Evolutionary conservation across 768 basidiomycete genomes (phyloP), one percentile per base, ranked within the genome.

Genomic region (Cystobasidium onofrii): DNA sequence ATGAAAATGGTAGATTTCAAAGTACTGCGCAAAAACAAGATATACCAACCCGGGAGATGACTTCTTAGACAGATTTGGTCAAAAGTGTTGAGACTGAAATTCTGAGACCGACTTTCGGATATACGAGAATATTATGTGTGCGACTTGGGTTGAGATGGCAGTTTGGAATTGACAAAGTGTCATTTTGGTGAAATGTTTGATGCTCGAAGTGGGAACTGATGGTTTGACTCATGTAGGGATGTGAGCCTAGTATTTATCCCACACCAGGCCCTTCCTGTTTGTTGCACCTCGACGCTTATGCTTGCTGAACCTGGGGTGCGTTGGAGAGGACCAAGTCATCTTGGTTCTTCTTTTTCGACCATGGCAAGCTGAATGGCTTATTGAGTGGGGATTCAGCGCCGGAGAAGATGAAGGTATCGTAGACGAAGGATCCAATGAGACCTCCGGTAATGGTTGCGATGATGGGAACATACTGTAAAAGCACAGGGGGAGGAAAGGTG

Each of bases 391-490:
- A 86, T 43, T 69, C 66, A 43, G 66, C 17, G 10, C 66, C 66
- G 23, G 34, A 12, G 39, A 64, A 64, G 63, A 64, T 27, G 63
- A 64, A 46, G 63, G 36, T 10, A 36, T 64, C 63, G 63, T 64
- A 64, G 34, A 64, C 74, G 69, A 86, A 79, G 2, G 83, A 82
- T 15, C 86, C 89, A 4, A 75, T n/a, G 34, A 76, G 27, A 46
- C 84, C 87, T 29, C 89, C 88, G 39, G 85, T 75, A 78, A 89
- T 46, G 31, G 76, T 67, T 33, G 66, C 76, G n/a, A 77, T 43
- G n/a, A 77, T 77, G 31, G 57, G 57, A 25, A 60, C 57, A 29
- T 60, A 60, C 52, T 54, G 52, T 39, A 54, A 7, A 20, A 54
- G 52, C 6, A 29, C 7, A 54, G 52, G 7, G 15, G 27, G n/a